phyloP scores from a whole-genome alignment of 495 filamentous ascomycete species.

The Xylaria venustula region DNA sequence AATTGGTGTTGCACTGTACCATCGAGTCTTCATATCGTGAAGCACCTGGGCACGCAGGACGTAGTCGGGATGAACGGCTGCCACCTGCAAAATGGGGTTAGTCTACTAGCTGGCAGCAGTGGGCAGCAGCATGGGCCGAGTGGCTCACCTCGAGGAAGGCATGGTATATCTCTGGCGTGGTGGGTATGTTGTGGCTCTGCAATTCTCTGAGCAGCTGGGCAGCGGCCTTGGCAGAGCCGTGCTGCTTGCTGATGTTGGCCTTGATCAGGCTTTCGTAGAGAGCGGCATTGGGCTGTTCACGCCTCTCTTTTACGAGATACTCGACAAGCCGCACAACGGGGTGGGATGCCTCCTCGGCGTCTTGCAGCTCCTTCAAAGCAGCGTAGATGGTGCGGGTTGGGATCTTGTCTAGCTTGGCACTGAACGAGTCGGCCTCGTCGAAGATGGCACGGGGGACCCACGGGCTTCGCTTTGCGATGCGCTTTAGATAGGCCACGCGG shows the following conservation, averaged over 20 bases:
- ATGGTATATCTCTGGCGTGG: constrained; percentile 67
- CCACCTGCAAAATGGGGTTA: constrained; percentile 48
- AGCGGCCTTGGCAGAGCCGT: constrained; percentile 64
- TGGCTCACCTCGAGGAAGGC: constrained; percentile 63
- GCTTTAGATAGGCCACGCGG: constrained; percentile 21
- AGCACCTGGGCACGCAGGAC: constrained; percentile 70
- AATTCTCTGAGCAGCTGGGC: constrained; percentile 67
- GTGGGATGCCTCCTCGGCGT: constrained; percentile 21
- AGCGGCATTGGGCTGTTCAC: constrained; percentile 60
- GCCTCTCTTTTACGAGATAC: constrained; percentile 59
- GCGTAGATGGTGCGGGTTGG: constrained; percentile 46
- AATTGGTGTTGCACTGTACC: constrained; percentile 62
- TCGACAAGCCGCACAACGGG: constrained; percentile 45
- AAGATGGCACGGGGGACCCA: constrained; percentile 25
- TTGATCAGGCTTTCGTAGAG: constrained; percentile 74
- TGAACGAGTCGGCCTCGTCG: constrained; percentile 8
- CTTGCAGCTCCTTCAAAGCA: constrained; percentile 38
- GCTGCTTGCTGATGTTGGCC: constrained; percentile 60
- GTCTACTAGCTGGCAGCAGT: constrained; percentile 1
- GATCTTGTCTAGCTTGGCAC: constrained; percentile 20
- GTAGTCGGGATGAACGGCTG: constrained; percentile 85
- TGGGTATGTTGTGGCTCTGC: constrained; percentile 54
- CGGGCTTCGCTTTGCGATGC: constrained; percentile 25
- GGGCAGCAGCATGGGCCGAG: neutral
- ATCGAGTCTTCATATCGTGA: constrained; percentile 64